Percentiles rank a stretch among this genome's conserved stretches.
These are phyloP conservation scores for Solanum chacoense DNA, from an alignment of 305 asterid genomes.

Conservation along the genomic window DNA sequence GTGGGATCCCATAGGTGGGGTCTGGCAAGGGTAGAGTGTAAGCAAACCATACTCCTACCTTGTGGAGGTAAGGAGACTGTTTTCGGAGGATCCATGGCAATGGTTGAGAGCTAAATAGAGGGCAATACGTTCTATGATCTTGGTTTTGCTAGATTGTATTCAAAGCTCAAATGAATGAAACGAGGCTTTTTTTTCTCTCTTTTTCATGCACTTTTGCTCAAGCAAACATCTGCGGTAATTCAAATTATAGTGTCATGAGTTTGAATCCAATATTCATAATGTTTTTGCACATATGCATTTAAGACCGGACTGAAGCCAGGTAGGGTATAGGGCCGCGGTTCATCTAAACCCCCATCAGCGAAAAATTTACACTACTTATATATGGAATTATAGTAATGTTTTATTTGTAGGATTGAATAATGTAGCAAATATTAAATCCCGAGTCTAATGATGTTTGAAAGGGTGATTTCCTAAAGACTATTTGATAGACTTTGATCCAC, in stretches of 20 bases:
- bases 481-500: neutral
- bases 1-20: neutral
- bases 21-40: neutral
- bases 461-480: neutral
- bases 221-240: neutral
- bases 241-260: neutral
- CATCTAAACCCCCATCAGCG: neutral
- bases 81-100: neutral
- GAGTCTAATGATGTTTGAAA: neutral
- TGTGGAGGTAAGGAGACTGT: neutral
- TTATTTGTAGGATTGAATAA: neutral
- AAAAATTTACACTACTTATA: neutral
- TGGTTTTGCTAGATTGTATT: neutral
- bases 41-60: neutral
- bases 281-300: neutral
- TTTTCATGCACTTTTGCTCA: neutral
- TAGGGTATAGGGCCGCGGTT: neutral
- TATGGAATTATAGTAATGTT: neutral
- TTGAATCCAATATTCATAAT: neutral
- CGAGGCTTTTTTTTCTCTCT: neutral
- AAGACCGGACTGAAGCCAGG: neutral
- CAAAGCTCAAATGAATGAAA: neutral
- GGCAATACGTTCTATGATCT: neutral
- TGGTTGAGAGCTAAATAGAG: neutral
- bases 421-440: neutral